A percentile compares a stretch with the other conserved stretches of the same genome.
Evolutionary conservation across 208 protist genomes (phyloP).

Genomic region (Jaenimonas drosophilae): DNA sequence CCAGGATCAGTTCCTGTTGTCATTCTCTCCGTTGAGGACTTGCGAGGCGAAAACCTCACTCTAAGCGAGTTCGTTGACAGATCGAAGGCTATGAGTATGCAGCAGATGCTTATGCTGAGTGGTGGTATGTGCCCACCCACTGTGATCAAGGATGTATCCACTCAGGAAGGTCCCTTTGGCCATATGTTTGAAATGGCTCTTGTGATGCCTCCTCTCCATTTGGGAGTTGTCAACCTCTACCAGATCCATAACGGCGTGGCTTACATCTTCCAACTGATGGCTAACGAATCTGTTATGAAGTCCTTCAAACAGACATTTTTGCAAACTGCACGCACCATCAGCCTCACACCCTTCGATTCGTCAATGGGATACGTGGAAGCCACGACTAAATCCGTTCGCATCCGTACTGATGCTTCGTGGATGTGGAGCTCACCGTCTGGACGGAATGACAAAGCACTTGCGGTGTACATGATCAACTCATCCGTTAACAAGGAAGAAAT

Average conservation of each 20-base stretch:
- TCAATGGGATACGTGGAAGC: slow-evolving; percentile 39
- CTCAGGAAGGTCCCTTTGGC: slow-evolving; percentile 42
- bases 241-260: slow-evolving; percentile 59
- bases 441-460: slow-evolving; percentile 9
- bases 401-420: slow-evolving; percentile 52
- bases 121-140: slow-evolving; percentile 44
- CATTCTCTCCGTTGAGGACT: slow-evolving; percentile 67
- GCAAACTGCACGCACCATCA: slow-evolving; percentile 40
- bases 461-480: slow-evolving; percentile 28
- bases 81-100: slow-evolving; percentile 49
- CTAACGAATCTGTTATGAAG: slow-evolving; percentile 44
- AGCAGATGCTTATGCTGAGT: slow-evolving; percentile 81
- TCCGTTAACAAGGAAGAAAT: slow-evolving; percentile 54
- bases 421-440: slow-evolving; percentile 19
- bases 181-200: slow-evolving; percentile 55
- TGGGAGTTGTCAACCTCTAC: slow-evolving; percentile 61
- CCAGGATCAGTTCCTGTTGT: slow-evolving; percentile 50
- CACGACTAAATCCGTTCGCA: slow-evolving; percentile 25
- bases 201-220: slow-evolving; percentile 55
- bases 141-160: slow-evolving; percentile 34
- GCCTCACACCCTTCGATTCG: slow-evolving; percentile 24
- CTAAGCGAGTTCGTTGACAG: slow-evolving; percentile 70
- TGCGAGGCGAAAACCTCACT: slow-evolving; percentile 58
- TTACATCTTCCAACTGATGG: slow-evolving; percentile 79
- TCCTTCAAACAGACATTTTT: slow-evolving; percentile 47